These are phyloP conservation scores for Linum trigynum DNA, from an alignment of 345 rosid species.

Conservation along the genomic window DNA sequence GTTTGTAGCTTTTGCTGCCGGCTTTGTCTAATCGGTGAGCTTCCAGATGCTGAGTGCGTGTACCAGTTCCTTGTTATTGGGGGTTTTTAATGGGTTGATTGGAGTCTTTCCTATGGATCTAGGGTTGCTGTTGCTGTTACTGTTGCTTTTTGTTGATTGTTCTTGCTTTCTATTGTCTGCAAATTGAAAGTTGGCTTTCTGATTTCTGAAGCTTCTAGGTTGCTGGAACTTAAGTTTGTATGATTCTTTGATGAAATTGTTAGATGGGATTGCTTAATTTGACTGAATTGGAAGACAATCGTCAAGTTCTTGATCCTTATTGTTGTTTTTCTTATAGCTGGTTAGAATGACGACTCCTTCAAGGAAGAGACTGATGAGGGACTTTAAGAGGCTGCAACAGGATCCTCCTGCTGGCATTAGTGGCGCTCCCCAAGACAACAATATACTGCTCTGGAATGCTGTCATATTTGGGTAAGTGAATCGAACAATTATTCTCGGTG, in stretches of 20 bases:
- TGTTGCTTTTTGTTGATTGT: not conserved
- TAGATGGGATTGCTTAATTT: not conserved
- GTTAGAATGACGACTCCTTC: constrained; percentile 51
- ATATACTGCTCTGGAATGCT: constrained; percentile 64
- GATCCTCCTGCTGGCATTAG: constrained; percentile 72
- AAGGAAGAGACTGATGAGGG: constrained; percentile 71
- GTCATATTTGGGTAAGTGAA: constrained; percentile 57
- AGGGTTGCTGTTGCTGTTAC: not conserved
- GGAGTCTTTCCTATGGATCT: not conserved
- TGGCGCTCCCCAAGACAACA: constrained; percentile 66
- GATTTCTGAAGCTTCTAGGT: too few species aligned
- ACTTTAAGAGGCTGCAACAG: constrained; percentile 64
- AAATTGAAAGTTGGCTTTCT: not conserved
- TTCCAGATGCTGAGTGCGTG: too few species aligned
- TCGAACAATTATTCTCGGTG: not conserved
- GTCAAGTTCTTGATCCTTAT: too few species aligned
- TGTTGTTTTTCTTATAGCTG: not conserved
- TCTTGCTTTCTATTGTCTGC: not conserved
- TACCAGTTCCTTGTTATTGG: too few species aligned
- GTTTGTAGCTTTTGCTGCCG: too few species aligned
- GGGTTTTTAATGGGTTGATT: too few species aligned
- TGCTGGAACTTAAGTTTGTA: too few species aligned
- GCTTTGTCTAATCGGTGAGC: too few species aligned
- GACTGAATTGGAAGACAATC: not conserved
- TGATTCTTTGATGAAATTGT: not conserved